Base-by-base conservation (phyloP, 306 rosid genomes). In the Cajanus cajan region DNA sequence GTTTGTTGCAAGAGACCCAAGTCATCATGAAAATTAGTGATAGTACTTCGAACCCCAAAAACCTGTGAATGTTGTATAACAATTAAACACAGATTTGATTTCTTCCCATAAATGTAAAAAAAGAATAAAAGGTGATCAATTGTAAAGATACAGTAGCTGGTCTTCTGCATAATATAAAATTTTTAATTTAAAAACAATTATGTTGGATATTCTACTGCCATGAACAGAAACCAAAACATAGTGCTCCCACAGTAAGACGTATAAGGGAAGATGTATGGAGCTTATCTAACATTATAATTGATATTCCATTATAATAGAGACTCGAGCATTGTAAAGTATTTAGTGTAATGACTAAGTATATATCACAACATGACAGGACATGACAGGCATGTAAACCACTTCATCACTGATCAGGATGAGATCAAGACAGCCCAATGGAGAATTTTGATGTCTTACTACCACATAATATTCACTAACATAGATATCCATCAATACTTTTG, bases 31-130 rank as follows among this genome's bases (percentile, higher is more conserved):
- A 91, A 80, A 64, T 68, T 76, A 76, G 87, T 51, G 52, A 93
- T 85, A 63, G 92, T 80, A 57, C 67, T 77, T 80, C 89, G 90
- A 81, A 91, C 97, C 68, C 86, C 93, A 64, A 86, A 54, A 80
- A 93, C 98, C 99, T 96, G 93, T 74, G 63, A 63, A 68, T 87
- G 61, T 76, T 63, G 73, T 39, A 57, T 63, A 68, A 82, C 57
- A 77, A 68, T 78, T 61, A 82, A 76, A 8, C 82, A 77, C 43
- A 52, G 8, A 33, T 55, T 34, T 13, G 52, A 12, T 65, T 44
- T 34, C 12, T 34, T 33, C 10, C 18, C 39, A 16, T 71, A 44
- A 34, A 39, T n/a, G n/a, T n/a, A n/a, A n/a, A 15, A 44, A 34
- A 77, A 63, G 77, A 45, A 18, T 16, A 71, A 15, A 69, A 7